Conservation (phyloP, 225 moss, liverwort and hornwort species). For the Sphagnum contortum region DNA sequence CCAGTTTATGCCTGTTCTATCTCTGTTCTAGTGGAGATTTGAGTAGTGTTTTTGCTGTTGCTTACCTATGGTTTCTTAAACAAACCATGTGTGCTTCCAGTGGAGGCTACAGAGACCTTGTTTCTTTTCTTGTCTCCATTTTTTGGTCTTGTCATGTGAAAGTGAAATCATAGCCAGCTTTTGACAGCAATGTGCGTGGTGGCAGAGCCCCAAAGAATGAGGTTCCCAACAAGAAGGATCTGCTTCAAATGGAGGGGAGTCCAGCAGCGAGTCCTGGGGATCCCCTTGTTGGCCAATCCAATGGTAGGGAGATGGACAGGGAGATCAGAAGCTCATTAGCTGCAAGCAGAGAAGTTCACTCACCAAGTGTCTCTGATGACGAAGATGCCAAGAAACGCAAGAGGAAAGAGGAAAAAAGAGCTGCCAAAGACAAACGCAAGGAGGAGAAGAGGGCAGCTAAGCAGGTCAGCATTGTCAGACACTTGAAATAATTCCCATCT, state of each 20-base stretch:
- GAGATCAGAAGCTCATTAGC: slow-evolving; percentile 8
- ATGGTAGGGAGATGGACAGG: slow-evolving; percentile 21
- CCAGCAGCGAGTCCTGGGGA: slow-evolving; percentile 21
- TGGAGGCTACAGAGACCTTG: too few species aligned
- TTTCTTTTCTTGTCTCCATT: not conserved
- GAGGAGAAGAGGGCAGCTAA: slow-evolving; percentile 43
- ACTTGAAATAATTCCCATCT: too few species aligned
- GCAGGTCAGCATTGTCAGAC: slow-evolving; percentile 12
- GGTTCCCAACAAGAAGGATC: slow-evolving; percentile 40
- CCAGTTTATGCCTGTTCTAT: not conserved
- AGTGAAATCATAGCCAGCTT: not conserved
- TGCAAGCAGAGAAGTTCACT: slow-evolving; percentile 15
- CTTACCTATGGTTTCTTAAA: too few species aligned
- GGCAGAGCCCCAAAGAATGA: slow-evolving; percentile 31
- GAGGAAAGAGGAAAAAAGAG: slow-evolving; percentile 42
- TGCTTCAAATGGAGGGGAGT: slow-evolving; percentile 22
- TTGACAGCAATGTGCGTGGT: not conserved
- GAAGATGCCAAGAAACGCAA: slow-evolving; percentile 21
- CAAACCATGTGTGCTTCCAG: too few species aligned
- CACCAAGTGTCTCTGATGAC: slow-evolving; percentile 15
- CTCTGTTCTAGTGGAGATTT: too few species aligned
- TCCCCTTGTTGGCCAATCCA: slow-evolving; percentile 20
- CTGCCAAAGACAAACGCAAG: slow-evolving; percentile 35
- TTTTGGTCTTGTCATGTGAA: not conserved
- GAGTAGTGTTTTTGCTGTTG: too few species aligned